Evolutionary conservation across 2,329 filamentous ascomycete species (phyloP).

Genomic region (Trichoderma atrobrunneum): DNA sequence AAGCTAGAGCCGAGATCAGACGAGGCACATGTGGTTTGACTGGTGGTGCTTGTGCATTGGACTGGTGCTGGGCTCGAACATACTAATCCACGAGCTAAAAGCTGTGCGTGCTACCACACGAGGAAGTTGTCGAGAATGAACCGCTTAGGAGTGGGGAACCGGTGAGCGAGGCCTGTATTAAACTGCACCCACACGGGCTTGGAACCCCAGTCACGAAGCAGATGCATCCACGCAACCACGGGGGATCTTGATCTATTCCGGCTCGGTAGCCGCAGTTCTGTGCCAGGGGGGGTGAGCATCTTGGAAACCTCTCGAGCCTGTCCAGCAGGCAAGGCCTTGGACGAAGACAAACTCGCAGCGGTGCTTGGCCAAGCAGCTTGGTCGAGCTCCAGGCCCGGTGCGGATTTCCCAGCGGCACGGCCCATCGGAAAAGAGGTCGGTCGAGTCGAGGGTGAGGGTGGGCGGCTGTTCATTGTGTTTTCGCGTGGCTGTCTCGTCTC

Average conservation of each 20-base stretch:
- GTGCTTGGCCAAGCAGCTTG: background rate
- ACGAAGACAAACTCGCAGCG: background rate
- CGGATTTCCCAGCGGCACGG: background rate
- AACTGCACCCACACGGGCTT: slow-evolving; percentile 17
- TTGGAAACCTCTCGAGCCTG: background rate
- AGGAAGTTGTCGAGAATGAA: slow-evolving; percentile 8
- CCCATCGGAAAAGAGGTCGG: background rate
- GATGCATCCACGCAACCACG: background rate
- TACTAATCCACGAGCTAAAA: background rate
- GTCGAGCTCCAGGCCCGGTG: background rate
- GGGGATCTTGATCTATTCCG: slow-evolving; percentile 12
- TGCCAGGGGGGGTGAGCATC: slow-evolving; percentile 14
- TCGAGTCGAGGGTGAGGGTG: background rate
- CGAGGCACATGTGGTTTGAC: background rate
- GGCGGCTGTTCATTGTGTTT: slow-evolving; percentile 8
- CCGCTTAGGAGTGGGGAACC: slow-evolving; percentile 24
- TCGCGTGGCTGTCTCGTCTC: slow-evolving; percentile 14
- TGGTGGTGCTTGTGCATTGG: background rate
- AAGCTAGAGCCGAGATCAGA: background rate
- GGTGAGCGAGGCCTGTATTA: slow-evolving; percentile 23
- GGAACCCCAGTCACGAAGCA: background rate
- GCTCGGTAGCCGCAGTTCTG: slow-evolving; percentile 18
- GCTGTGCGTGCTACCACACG: slow-evolving; percentile 19
- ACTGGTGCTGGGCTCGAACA: background rate
- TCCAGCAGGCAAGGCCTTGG: background rate